Evolutionary conservation across 1,284 basidiomycete genomes (phyloP).

Genomic region (Cryptococcus sp.): DNA sequence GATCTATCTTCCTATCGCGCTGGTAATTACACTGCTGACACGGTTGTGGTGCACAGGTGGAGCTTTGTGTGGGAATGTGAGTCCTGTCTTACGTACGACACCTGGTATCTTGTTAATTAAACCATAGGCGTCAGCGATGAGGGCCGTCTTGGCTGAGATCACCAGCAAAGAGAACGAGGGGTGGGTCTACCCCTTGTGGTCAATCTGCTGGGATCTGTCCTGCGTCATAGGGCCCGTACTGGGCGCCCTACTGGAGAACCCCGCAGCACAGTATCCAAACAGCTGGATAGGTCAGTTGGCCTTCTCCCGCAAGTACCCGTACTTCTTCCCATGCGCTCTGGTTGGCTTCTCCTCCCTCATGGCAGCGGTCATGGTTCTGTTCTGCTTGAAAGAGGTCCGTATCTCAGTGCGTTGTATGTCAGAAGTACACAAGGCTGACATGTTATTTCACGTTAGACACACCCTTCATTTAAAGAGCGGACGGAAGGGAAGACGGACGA

Average conservation of each 20-base stretch:
- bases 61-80: slow-evolving; percentile 23
- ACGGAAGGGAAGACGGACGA: not conserved
- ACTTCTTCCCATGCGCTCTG: slow-evolving; percentile 17
- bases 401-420: not conserved
- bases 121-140: slow-evolving; percentile 21
- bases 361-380: slow-evolving; percentile 12
- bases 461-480: not conserved
- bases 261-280: slow-evolving; percentile 18
- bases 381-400: slow-evolving; percentile 27
- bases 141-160: slow-evolving; percentile 25
- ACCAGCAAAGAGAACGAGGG: slow-evolving; percentile 20
- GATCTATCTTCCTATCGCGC: not conserved
- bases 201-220: slow-evolving; percentile 24
- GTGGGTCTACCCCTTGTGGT: slow-evolving; percentile 27
- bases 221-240: slow-evolving; percentile 22
- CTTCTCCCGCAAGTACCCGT: slow-evolving; percentile 16
- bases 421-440: not conserved
- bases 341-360: slow-evolving; percentile 6
- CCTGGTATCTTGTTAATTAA: not conserved
- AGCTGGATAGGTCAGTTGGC: slow-evolving; percentile 14
- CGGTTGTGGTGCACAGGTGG: slow-evolving; percentile 8
- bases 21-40: not conserved
- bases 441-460: not conserved
- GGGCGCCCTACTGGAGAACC: slow-evolving; percentile 18
- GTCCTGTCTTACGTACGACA: not conserved